phyloP scores from a whole-genome alignment of 208 protist genomes.

The Leptomonas pyrrhocoris region DNA sequence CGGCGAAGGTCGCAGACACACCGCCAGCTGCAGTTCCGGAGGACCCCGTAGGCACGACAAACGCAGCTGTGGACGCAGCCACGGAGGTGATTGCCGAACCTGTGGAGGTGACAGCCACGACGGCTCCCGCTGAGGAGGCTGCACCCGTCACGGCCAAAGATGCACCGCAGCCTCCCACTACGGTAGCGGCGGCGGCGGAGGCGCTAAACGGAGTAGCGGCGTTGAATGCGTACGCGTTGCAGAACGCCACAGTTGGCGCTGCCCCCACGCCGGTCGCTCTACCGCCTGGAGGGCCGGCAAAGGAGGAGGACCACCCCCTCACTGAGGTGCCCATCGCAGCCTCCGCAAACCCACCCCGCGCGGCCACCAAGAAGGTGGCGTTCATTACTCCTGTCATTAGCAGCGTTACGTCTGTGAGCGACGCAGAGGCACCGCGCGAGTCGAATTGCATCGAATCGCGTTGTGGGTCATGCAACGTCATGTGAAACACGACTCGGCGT shows the following conservation, averaged over 20 bases:
- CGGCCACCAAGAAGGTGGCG: slow-evolving; percentile 17
- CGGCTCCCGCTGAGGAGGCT: not conserved
- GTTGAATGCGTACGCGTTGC: slow-evolving; percentile 34
- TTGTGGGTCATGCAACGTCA: slow-evolving; percentile 30
- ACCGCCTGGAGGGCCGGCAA: not conserved
- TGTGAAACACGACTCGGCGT: slow-evolving; percentile 9
- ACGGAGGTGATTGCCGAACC: not conserved
- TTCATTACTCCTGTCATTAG: slow-evolving; percentile 24
- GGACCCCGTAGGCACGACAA: not conserved
- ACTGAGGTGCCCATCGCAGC: not conserved
- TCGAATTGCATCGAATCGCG: slow-evolving; percentile 24
- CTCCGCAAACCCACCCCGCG: not conserved
- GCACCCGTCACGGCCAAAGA: not conserved
- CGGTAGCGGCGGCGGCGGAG: not conserved
- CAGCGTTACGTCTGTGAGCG: slow-evolving; percentile 6
- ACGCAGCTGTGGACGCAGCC: not conserved
- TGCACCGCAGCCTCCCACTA: not conserved
- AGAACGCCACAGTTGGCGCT: slow-evolving; percentile 3
- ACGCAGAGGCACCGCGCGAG: slow-evolving; percentile 22
- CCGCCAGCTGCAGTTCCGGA: not conserved
- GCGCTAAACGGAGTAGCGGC: slow-evolving; percentile 24
- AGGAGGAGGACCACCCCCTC: not conserved
- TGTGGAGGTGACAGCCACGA: too few species aligned
- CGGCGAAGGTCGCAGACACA: not conserved
- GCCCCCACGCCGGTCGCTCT: not conserved